Evolutionary conservation across 352 stramenopile species (phyloP).

Genomic region (Peronospora tabacina): DNA sequence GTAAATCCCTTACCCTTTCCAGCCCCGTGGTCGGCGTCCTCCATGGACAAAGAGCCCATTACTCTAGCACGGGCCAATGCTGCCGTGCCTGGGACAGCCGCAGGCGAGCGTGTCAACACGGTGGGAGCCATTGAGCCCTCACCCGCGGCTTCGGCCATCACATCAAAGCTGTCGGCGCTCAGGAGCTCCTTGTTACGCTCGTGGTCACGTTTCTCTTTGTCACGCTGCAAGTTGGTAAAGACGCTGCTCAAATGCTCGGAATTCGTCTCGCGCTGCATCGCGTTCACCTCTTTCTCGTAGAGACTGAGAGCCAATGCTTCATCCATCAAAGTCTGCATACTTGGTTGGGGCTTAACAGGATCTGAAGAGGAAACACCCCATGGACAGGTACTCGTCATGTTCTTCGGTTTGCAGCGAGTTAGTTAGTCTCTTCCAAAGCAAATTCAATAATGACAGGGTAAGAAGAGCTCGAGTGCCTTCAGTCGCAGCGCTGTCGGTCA

Average conservation of each 20-base stretch:
- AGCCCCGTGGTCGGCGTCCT: conserved; percentile 35
- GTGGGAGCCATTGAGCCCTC: conserved; percentile 9
- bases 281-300: conserved; percentile 50
- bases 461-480: conserved; percentile 13
- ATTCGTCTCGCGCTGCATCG: conserved; percentile 34
- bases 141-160: conserved; percentile 9
- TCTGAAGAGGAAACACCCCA: conserved; percentile 13
- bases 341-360: conserved; percentile 17
- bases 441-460: conserved; percentile 21
- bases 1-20: conserved; percentile 42
- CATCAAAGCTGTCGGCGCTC: conserved; percentile 37
- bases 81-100: conserved; percentile 10
- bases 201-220: conserved; percentile 28
- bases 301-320: conserved; percentile 55
- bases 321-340: conserved; percentile 66
- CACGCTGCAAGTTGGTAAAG: conserved; percentile 33
- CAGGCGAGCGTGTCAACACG: conserved; percentile 22
- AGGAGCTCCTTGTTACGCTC: conserved; percentile 31
- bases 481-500: conserved; percentile 6
- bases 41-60: conserved; percentile 29
- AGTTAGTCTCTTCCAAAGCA: neutral
- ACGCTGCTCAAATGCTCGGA: conserved; percentile 30
- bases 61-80: conserved; percentile 21
- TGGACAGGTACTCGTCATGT: conserved; percentile 24
- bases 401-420: neutral